Evolutionary conservation across 1,284 basidiomycete genomes (phyloP).

Genomic region (Ceratobasidium sp.): DNA sequence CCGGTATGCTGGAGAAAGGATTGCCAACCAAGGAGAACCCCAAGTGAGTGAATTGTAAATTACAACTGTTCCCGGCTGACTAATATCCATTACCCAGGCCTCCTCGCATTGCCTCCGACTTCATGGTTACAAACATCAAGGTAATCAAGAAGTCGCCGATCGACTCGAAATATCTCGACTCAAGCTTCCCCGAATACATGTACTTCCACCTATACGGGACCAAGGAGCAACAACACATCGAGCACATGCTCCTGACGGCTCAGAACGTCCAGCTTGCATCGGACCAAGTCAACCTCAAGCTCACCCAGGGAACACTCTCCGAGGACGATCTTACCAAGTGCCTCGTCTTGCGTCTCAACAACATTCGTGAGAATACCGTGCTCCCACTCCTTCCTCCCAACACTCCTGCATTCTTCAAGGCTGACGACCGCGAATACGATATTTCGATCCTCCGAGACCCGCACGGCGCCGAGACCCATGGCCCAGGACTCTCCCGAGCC

Average conservation of each 20-base stretch:
- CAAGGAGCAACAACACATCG: constrained; percentile 49
- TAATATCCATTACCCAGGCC: constrained; percentile 5
- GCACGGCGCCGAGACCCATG: constrained; percentile 4
- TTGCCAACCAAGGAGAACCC: constrained; percentile 22
- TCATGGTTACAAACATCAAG: constrained; percentile 47
- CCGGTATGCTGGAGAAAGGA: constrained; percentile 43
- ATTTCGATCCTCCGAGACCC: constrained; percentile 9
- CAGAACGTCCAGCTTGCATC: constrained; percentile 47
- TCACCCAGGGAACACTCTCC: not conserved
- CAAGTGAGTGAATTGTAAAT: constrained; percentile 15
- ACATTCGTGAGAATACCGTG: constrained; percentile 3
- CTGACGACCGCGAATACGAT: not conserved
- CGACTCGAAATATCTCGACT: constrained; percentile 45
- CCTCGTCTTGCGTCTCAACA: not conserved
- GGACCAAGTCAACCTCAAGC: constrained; percentile 29
- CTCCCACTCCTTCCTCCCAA: constrained; percentile 9
- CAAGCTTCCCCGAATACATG: constrained; percentile 48
- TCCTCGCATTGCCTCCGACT: not conserved
- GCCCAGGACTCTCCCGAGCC: not conserved
- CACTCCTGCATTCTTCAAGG: constrained; percentile 16
- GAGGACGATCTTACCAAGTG: constrained; percentile 6
- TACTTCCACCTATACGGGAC: constrained; percentile 57
- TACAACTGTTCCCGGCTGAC: not conserved
- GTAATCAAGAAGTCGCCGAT: constrained; percentile 49
- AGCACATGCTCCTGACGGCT: constrained; percentile 52